Evolutionary conservation across 164 flowering plant genomes (phyloP).

Genomic region (Taxillus chinensis): DNA sequence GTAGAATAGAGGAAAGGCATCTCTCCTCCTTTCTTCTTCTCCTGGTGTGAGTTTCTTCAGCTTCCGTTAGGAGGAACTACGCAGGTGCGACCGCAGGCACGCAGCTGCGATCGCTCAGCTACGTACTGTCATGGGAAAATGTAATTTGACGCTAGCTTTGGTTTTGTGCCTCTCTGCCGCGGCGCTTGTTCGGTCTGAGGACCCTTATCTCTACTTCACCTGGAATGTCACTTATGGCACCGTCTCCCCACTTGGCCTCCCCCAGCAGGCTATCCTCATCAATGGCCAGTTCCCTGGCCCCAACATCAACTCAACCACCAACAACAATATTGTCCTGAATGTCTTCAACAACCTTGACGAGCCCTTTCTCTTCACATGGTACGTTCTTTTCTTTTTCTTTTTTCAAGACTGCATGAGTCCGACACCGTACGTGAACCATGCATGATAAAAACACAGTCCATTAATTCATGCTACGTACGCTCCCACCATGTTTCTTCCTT

Average conservation of each 20-base stretch:
- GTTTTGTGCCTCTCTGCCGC: background rate
- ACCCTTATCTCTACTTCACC: background rate
- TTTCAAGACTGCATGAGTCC: too few relatives aligned
- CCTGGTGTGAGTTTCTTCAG: too few relatives aligned
- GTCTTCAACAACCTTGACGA: slow-evolving; percentile 1
- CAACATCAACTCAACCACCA: background rate
- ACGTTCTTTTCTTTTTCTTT: background rate
- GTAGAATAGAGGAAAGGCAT: too few relatives aligned
- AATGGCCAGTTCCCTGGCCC: slow-evolving; percentile 1
- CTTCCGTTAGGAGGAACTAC: too few relatives aligned
- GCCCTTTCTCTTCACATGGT: slow-evolving; percentile 2
- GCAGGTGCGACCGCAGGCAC: too few relatives aligned
- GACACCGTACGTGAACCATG: too few relatives aligned
- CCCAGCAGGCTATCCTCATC: background rate
- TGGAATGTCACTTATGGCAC: background rate
- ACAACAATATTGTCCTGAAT: background rate
- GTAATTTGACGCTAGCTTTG: background rate
- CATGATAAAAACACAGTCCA: too few relatives aligned
- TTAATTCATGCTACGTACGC: too few relatives aligned
- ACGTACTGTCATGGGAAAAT: too few relatives aligned
- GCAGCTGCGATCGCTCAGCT: too few relatives aligned
- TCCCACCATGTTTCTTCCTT: too few relatives aligned
- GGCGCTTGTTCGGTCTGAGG: background rate
- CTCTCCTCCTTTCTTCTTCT: too few relatives aligned
- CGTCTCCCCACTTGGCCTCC: background rate